Base-by-base conservation (phyloP, 2,329 filamentous ascomycete species). In the Simplicillium sp. region DNA sequence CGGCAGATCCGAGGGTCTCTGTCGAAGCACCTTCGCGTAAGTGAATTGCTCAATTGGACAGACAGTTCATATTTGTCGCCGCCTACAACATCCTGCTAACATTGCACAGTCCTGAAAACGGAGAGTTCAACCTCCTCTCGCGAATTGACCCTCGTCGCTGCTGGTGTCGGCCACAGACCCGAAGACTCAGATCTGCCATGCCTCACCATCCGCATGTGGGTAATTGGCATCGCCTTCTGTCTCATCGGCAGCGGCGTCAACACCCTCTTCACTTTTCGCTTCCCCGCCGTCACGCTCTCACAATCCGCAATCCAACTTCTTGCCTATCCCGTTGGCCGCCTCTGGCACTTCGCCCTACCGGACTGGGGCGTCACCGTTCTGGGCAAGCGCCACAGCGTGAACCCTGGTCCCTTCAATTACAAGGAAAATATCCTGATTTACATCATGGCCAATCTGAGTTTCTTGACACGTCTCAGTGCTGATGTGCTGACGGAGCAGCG, bases 381-480 rank as follows among this genome's bases (percentile, higher is more conserved):
- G 2, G 57, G 57, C 3, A 39, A 32, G 9, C 48, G 53, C 1
- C 40, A 53, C 9, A 54, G 57, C 39, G 44, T 67, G 4, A 70
- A 70, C 38, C 66, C 65, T 7, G 59, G 64, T 1, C 57, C 60
- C 0, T 60, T 59, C 41, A 61, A 60, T 37, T 52, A 58, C 42
- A 61, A 60, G 32, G 73, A 76, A 53, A 72, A 76, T 48, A 70
- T 71, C 53, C 57, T 76, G 13, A 70, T 75, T 39, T 68, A 67
- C 41, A 70, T 73, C 43, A 66, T 74, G 60, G 72, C 77, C 37
- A 78, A 80, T 53, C 65, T 70, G 2, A 69, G 65, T 12, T 67
- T 68, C 39, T 58, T 65, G 14, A 60, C 56, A 3, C 50, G 57
- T n/a, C 47, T 60, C 8, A 59, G 57, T 18, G 57, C 57, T 4